Percentiles rank a stretch among this genome's conserved stretches.
Evolutionary conservation across 345 rosid species (phyloP).

Genomic region (Hypericum androsaemum): DNA sequence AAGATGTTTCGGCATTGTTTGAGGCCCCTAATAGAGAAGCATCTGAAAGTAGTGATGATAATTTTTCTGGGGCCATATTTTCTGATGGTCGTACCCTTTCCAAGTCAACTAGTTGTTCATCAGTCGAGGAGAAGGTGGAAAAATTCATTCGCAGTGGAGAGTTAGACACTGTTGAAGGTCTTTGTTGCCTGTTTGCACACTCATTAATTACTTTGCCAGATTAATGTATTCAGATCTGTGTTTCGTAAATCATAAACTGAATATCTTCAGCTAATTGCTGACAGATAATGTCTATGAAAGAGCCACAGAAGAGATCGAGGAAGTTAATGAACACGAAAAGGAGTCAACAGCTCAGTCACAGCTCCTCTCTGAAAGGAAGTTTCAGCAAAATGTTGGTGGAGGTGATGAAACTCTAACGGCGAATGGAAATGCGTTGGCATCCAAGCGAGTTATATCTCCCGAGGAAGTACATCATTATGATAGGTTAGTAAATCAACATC

Average conservation of each 20-base stretch:
- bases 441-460: conserved; percentile 24
- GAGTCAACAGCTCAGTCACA: conserved; percentile 15
- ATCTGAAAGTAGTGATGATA: conserved; percentile 1
- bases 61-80: conserved; percentile 12
- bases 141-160: conserved; percentile 59
- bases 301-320: conserved; percentile 21
- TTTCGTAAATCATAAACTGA: conserved; percentile 18
- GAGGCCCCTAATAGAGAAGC: conserved; percentile 1
- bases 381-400: conserved; percentile 16
- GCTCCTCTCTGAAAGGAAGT: conserved; percentile 17
- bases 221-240: conserved; percentile 1
- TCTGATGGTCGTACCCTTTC: conserved; percentile 14
- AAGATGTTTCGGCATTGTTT: conserved; percentile 9
- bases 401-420: conserved; percentile 18
- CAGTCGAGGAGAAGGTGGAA: conserved; percentile 46
- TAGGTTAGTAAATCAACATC: conserved; percentile 34
- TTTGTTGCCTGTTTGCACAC: background rate
- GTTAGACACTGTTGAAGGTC: conserved; percentile 58
- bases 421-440: conserved; percentile 27
- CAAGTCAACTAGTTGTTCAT: conserved; percentile 24
- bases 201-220: background rate
- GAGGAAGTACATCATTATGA: conserved; percentile 16
- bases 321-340: conserved; percentile 13
- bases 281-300: conserved; percentile 39
- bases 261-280: conserved; percentile 16